phyloP scores from a whole-genome alignment of 176 grass and related monocot genomes.

The Phyllostachys edulis region DNA sequence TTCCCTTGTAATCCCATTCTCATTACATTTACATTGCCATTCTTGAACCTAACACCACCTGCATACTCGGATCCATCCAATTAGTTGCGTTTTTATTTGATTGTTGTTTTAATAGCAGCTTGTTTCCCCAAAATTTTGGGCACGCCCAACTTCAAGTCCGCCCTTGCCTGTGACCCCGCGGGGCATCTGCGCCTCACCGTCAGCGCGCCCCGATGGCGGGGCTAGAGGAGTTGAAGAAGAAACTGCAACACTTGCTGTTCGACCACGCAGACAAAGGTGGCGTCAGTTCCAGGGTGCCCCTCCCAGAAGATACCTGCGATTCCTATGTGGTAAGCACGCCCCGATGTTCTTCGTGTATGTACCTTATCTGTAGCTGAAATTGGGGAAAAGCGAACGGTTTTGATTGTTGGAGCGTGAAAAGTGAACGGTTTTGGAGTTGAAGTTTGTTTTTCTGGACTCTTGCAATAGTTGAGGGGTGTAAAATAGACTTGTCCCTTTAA shows the following conservation, averaged over 20 bases:
- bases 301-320: constrained; percentile 52
- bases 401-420: no score
- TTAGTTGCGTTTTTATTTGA: neutral
- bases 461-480: no score
- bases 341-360: neutral
- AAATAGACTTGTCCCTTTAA: no score
- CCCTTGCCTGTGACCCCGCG: neutral
- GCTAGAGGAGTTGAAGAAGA: constrained; percentile 89
- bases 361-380: neutral
- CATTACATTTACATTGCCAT: neutral
- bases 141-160: neutral
- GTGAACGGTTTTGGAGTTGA: no score
- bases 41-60: neutral
- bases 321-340: constrained; percentile 60
- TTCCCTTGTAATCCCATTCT: neutral
- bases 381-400: neutral
- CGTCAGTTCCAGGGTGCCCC: constrained; percentile 29
- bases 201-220: constrained; percentile 52
- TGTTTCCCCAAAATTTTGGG: no score
- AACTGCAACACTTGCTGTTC: constrained; percentile 79
- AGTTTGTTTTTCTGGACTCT: no score
- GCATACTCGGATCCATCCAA: neutral
- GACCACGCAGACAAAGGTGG: constrained; percentile 45
- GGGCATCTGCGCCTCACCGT: neutral
- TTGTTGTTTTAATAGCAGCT: neutral